Evolutionary conservation across 2,329 filamentous ascomycete genomes (phyloP), one percentile per base, ranked within the genome.

Genomic region (Blumeriella jaapii): DNA sequence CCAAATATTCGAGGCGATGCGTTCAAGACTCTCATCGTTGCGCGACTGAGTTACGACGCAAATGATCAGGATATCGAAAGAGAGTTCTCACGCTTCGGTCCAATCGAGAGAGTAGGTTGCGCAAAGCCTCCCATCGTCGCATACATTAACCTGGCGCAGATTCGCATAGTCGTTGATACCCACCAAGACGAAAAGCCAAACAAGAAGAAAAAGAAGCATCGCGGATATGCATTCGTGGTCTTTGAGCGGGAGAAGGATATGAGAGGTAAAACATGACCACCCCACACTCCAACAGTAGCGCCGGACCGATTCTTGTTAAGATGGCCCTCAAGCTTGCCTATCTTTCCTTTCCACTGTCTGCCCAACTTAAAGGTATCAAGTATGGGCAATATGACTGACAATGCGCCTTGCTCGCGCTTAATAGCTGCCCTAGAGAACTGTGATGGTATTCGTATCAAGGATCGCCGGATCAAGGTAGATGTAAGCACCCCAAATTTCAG

Each of bases 241-340:
- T 98, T 89, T 57, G 89, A 96, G 62, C 80, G 84, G 59, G 91
- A 96, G 63, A 87, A 89, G 62, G 91, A 96, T 59, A 95, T 96
- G 87, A 93, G 93, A 85, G 86, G 87, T 95, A 93, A 75, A 34
- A 65, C 61, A 29, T 61, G 58, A 56, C 58, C 59, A 63, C 57
- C 59, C 55, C 60, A 46, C 42, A 42, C 51, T 51, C 55, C 54
- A 51, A 55, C 48, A 56, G 48, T 48, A 24, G 43, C 45, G 35
- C 31, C 39, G 36, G 42, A 47, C 39, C 24, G 33, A 46, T 49
- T 50, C 59, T 61, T 59, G 51, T 58, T 64, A 52, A 71, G 64
- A 69, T 55, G 48, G 53, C 48, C 42, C 45, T 53, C 47, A 50
- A 49, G 51, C 47, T 33, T 54, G 48, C 49, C 53, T 52, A 39